Percentiles rank a stretch among this genome's conserved stretches.
These are phyloP conservation scores for Astragalus membranaceus DNA, from an alignment of 306 rosid species.

Conservation along the genomic window DNA sequence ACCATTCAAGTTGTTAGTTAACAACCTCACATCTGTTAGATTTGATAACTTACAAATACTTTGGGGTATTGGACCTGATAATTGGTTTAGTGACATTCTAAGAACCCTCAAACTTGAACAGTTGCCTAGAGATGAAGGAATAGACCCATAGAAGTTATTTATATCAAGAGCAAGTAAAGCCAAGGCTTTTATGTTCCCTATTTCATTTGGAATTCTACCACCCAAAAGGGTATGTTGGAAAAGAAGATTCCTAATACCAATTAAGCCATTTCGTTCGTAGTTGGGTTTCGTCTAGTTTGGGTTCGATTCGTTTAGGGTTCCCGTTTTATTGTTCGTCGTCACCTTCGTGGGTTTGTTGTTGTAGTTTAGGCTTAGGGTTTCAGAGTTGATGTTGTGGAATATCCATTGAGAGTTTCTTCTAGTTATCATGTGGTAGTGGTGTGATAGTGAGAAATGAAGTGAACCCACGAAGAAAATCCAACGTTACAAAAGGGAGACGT, in stretches of 20 bases:
- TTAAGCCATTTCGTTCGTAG: slow-evolving; percentile 40
- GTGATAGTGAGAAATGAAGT: no score
- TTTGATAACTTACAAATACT: slow-evolving; percentile 36
- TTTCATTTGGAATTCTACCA: slow-evolving; percentile 44
- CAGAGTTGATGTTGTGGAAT: no score
- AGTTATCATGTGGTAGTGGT: no score
- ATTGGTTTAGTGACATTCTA: slow-evolving; percentile 26
- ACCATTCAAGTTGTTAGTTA: slow-evolving; percentile 32
- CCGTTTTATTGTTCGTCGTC: no score
- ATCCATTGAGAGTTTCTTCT: no score
- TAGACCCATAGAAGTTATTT: slow-evolving; percentile 34
- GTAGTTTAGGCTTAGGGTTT: no score
- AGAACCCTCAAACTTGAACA: slow-evolving; percentile 34
- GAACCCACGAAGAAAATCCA: no score
- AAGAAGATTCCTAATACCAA: slow-evolving; percentile 31
- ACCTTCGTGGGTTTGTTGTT: no score
- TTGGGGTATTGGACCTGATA: slow-evolving; percentile 40
- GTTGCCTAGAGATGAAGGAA: slow-evolving; percentile 45
- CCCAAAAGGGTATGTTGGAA: slow-evolving; percentile 34
- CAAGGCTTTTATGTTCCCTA: slow-evolving; percentile 41
- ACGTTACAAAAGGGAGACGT: no score
- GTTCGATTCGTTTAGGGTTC: no score
- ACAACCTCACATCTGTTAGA: slow-evolving; percentile 29
- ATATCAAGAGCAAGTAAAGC: slow-evolving; percentile 34
- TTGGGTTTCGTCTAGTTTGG: no score